Percentiles rank a stretch among this genome's conserved stretches.
Conservation (phyloP, 2,329 filamentous ascomycete species). For the Aspergillus uvarum region DNA sequence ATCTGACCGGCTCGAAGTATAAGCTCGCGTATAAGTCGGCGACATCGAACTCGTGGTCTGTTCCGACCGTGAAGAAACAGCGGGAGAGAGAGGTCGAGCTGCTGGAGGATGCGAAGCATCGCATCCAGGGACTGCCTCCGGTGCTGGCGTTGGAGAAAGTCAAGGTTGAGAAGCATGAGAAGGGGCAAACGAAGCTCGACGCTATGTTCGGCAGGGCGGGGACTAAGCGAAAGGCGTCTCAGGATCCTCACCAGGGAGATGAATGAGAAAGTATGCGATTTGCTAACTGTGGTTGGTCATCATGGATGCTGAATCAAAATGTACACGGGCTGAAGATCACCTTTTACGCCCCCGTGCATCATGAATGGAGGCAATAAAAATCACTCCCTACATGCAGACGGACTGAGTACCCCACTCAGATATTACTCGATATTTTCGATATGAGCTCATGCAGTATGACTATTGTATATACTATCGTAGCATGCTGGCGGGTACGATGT, state of each 20-base stretch:
- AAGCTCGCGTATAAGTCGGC: slow-evolving; percentile 37
- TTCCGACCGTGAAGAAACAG: slow-evolving; percentile 36
- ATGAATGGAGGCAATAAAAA: no score
- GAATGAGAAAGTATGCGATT: not conserved
- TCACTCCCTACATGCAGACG: no score
- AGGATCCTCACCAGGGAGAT: slow-evolving; percentile 7
- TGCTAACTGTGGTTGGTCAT: not conserved
- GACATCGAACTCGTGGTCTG: slow-evolving; percentile 33
- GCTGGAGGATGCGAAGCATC: slow-evolving; percentile 34
- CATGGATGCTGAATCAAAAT: not conserved
- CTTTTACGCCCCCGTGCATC: no score
- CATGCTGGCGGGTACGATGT: no score
- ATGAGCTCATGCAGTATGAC: no score
- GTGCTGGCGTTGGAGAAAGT: slow-evolving; percentile 35
- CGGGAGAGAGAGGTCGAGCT: slow-evolving; percentile 35
- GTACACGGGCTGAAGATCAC: not conserved
- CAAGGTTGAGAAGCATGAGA: slow-evolving; percentile 32
- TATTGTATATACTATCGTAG: no score
- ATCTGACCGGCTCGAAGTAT: slow-evolving; percentile 36
- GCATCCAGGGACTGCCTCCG: slow-evolving; percentile 34
- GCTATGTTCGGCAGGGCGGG: slow-evolving; percentile 26
- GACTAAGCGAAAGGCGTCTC: slow-evolving; percentile 21
- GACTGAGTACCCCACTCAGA: no score
- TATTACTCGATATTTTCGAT: no score
- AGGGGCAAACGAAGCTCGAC: slow-evolving; percentile 35